These are phyloP conservation scores for Naumovozyma dairenensis DNA, from an alignment of 805 yeast species.

Conservation along the genomic window DNA sequence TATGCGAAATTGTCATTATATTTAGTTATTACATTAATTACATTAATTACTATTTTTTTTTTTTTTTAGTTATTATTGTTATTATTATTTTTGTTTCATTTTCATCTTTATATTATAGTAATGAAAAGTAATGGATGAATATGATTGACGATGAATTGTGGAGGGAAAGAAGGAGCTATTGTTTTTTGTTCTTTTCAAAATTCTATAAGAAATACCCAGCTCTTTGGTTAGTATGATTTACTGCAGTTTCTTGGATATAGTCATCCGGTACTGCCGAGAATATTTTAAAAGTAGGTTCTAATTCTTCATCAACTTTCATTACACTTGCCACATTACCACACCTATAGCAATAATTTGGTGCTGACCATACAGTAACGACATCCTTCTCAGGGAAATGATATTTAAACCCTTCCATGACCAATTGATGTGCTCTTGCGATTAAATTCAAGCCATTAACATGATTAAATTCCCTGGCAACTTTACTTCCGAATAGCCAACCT, in stretches of 20 bases:
- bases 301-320: conserved; percentile 84
- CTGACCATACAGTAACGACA: conserved; percentile 97
- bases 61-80: too few relatives aligned
- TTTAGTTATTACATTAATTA: too few relatives aligned
- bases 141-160: too few relatives aligned
- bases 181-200: too few relatives aligned
- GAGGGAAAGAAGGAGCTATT: too few relatives aligned
- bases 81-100: too few relatives aligned
- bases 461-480: conserved; percentile 91
- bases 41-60: too few relatives aligned
- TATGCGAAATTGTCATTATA: too few relatives aligned
- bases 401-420: conserved; percentile 96
- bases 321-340: conserved; percentile 98
- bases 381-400: conserved; percentile 94
- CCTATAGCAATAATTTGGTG: conserved; percentile 93
- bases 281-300: conserved; percentile 83
- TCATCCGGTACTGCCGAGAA: conserved; percentile 95
- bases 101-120: too few relatives aligned
- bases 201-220: conserved; percentile 30
- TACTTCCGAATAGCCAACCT: conserved; percentile 93
- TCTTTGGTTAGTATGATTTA: conserved; percentile 23
- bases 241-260: conserved; percentile 26
- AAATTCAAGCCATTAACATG: conserved; percentile 82
- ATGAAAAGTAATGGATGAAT: too few relatives aligned
- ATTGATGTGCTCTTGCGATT: conserved; percentile 94